Base-by-base conservation (phyloP, 1,139 yeast species). In the Candida mesenterica region DNA sequence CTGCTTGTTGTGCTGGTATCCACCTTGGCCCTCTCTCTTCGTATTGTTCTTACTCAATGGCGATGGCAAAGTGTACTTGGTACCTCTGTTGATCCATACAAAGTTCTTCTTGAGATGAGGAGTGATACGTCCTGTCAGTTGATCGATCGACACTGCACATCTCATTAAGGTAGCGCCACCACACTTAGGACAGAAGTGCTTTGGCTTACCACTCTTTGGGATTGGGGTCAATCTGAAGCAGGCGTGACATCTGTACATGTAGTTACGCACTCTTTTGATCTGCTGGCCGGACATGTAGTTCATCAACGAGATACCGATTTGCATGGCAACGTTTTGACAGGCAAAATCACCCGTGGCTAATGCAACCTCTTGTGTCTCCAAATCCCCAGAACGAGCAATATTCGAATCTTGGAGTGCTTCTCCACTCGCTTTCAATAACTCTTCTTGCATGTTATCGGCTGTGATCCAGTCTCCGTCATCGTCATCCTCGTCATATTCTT, bases 401-500 rank as follows among this genome's bases (percentile, higher is more conserved):
- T 41, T 46, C 13, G 61, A 55, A 34, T 65, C 79, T 43, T 52
- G 58, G 13, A 61, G 53, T 9, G 58, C 57, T 48, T 71, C 78
- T 28, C 68, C 78, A 38, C 72, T 72, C 46, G 85, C 90, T 54
- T 81, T 82, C 31, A 79, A 59, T 55, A 86, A 69, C 37, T 78
- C 79, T 48, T 82, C 87, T 31, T 75, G 70, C 29, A 92, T 61
- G 50, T 89, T 90, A 5, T 86, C 96, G 4, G 92, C 84, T 0
- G 96, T 88, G 50, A 92, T 94, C 98, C 98, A 92, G 34, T 87
- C 97, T 15, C 94, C 96, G 46, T 85, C 96, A 46, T 84, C 94
- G 40, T 82, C 83, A 3, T 69, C 72, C 34, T 66, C 75, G 29
- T 75, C 72, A 37, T 68, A 77, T 8, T 72, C 80, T 42, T 72